Evolutionary conservation across 345 rosid genomes (phyloP).

Genomic region (Kandelia obovata): DNA sequence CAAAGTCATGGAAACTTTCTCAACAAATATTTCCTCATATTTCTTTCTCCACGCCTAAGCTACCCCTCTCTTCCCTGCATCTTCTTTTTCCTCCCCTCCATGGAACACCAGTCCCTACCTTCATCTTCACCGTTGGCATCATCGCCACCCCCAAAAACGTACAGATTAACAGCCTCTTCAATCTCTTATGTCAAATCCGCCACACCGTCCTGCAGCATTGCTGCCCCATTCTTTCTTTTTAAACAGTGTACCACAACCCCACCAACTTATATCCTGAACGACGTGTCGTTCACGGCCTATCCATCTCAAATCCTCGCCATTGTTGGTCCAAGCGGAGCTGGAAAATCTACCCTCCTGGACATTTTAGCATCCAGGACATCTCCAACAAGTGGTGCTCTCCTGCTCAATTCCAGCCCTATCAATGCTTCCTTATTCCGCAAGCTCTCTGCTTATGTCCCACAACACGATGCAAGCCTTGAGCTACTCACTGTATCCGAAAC

Average conservation of each 20-base stretch:
- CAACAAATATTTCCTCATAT: background rate
- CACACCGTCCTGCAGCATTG: slow-evolving; percentile 16
- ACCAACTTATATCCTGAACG: slow-evolving; percentile 54
- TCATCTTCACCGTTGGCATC: slow-evolving; percentile 20
- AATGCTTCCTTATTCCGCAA: slow-evolving; percentile 77
- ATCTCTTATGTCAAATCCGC: slow-evolving; percentile 58
- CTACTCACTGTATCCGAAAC: slow-evolving; percentile 78
- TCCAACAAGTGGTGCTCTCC: slow-evolving; percentile 63
- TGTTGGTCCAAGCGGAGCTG: slow-evolving; percentile 97
- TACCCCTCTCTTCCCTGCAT: background rate
- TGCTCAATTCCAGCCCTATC: slow-evolving; percentile 65
- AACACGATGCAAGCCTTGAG: slow-evolving; percentile 71
- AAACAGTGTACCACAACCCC: slow-evolving; percentile 39
- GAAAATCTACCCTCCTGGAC: slow-evolving; percentile 92
- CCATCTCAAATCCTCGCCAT: slow-evolving; percentile 87
- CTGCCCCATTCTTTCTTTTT: slow-evolving; percentile 32
- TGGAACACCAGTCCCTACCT: slow-evolving; percentile 37
- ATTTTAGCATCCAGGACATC: slow-evolving; percentile 82
- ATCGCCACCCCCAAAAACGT: slow-evolving; percentile 33
- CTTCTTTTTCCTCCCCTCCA: slow-evolving; percentile 24
- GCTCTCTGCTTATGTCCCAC: slow-evolving; percentile 86
- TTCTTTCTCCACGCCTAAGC: background rate
- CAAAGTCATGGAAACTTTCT: background rate
- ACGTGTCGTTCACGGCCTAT: slow-evolving; percentile 65
- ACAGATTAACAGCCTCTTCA: slow-evolving; percentile 61